phyloP scores from a whole-genome alignment of 2,329 filamentous ascomycete species.

The Ceratocystiopsis sp. region DNA sequence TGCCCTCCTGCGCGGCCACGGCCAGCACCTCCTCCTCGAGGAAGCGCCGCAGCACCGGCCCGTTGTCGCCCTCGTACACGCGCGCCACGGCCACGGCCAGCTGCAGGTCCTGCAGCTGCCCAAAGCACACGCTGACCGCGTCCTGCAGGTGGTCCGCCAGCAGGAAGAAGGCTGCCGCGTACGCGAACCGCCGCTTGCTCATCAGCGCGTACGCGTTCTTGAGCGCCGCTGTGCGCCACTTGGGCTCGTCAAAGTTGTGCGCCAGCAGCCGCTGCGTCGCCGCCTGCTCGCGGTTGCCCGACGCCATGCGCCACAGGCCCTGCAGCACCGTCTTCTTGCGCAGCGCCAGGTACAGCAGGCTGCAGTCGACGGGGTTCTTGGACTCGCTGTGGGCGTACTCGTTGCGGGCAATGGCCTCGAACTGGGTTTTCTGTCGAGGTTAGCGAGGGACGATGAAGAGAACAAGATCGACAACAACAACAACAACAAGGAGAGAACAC shows the following conservation, averaged over 20 bases:
- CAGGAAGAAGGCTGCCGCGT: constrained; percentile 90
- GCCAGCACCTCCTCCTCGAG: constrained; percentile 66
- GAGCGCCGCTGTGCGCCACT: constrained; percentile 75
- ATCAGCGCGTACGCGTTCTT: constrained; percentile 96
- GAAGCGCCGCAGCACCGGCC: constrained; percentile 54
- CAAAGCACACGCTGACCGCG: constrained; percentile 71
- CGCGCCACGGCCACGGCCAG: constrained; percentile 77
- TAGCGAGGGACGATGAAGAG: background rate
- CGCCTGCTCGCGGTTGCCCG: constrained; percentile 70
- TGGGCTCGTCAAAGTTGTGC: constrained; percentile 79
- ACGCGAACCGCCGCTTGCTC: constrained; percentile 77
- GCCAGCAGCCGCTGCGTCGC: constrained; percentile 64
- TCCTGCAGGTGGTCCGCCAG: constrained; percentile 72
- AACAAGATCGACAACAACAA: constrained; percentile 3
- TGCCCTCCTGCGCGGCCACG: constrained; percentile 61
- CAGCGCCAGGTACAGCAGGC: constrained; percentile 78
- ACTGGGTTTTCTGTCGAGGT: constrained; percentile 47
- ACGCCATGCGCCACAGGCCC: constrained; percentile 87
- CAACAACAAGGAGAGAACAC: constrained; percentile 14
- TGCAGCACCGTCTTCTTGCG: constrained; percentile 80
- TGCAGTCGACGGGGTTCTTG: constrained; percentile 82
- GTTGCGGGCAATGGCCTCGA: constrained; percentile 80
- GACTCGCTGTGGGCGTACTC: constrained; percentile 80
- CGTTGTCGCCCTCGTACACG: constrained; percentile 74
- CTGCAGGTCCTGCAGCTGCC: constrained; percentile 76